Percentiles rank a stretch among this genome's conserved stretches.
phyloP scores from a whole-genome alignment of 1,284 basidiomycete species.

The Cryptococcus sp. region DNA sequence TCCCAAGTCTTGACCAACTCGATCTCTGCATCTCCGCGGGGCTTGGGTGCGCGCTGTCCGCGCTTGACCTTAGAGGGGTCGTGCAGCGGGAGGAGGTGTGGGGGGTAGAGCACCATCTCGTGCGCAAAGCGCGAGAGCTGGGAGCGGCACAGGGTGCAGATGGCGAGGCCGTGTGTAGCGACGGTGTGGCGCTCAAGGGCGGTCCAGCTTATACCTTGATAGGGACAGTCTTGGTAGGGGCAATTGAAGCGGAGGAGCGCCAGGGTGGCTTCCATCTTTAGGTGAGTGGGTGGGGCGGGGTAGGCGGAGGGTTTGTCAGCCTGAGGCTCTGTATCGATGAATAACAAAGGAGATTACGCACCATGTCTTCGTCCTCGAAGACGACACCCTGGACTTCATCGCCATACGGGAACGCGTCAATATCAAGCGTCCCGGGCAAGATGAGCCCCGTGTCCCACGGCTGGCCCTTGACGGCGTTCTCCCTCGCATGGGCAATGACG shows the following conservation, averaged over 20 bases:
- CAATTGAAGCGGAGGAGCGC: conserved; percentile 85
- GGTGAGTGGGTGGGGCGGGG: too few species aligned
- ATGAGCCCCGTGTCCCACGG: conserved; percentile 41
- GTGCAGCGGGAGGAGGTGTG: conserved; percentile 67
- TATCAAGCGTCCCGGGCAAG: conserved; percentile 42
- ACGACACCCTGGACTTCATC: conserved; percentile 74
- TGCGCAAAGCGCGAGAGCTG: conserved; percentile 94
- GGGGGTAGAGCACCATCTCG: conserved; percentile 83
- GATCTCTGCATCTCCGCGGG: conserved; percentile 38
- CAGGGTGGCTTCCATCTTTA: conserved; percentile 83
- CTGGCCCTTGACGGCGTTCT: conserved; percentile 37
- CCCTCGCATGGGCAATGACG: conserved; percentile 36
- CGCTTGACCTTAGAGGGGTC: conserved; percentile 68
- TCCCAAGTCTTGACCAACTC: conserved; percentile 48
- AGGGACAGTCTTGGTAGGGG: conserved; percentile 73
- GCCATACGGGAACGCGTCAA: conserved; percentile 56
- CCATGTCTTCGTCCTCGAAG: conserved; percentile 86
- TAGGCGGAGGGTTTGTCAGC: background rate
- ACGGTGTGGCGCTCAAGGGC: conserved; percentile 67
- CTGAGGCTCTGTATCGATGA: background rate
- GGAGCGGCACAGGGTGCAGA: conserved; percentile 87
- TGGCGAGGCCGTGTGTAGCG: conserved; percentile 63
- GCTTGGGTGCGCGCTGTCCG: conserved; percentile 41
- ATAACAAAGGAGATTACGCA: conserved; percentile 20
- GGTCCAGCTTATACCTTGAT: conserved; percentile 80